Evolutionary conservation across 768 basidiomycete species (phyloP), one percentile per base, ranked within the genome.

Genomic region (Sistotremastrum niveocremeum): DNA sequence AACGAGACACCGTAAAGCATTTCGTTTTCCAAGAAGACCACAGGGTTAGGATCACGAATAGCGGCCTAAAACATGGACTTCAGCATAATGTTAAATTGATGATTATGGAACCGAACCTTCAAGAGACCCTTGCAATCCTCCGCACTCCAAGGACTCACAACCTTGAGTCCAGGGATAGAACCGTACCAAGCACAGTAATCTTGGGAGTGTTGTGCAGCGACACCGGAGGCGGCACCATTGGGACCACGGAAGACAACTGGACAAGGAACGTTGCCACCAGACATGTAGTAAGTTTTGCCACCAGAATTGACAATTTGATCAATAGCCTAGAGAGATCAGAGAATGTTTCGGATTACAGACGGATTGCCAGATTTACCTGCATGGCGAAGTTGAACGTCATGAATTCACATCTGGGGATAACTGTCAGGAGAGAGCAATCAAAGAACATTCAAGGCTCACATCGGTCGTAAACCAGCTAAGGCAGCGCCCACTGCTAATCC

Each of bases 321-420:
- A 63, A 99, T 98, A 48, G 95, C 93, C 20, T 62, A 70, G 64
- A 36, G 40, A 34, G 20, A 45, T 41, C 29, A 37, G 46, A 20
- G n/a, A 12, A 32, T 9, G 7, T 44, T 11, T 10, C 11, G 31
- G 9, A 20, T 45, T 33, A 48, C 34, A 34, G 8, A 6, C n/a
- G 29, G n/a, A 34, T 11, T 7, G 4, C 30, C 11, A 6, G 29
- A 48, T 57, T 48, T 37, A 51, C 57, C 68, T 93, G 90, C 94
- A 98, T 99, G 53, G 94, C 94, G 62, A 99, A 98, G 74, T 99
- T 98, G 74, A 94, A 98, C 10, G 94, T 98, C 94, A 97, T 98
- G 72, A 97, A 99, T 72, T 98, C 94, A 75, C 93, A 97, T 58
- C 87, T 90, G 49, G 33, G 36, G 37, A 55, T 34, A 31, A 37